phyloP scores from a whole-genome alignment of 768 basidiomycete species.

The Mrakia blollopis region DNA sequence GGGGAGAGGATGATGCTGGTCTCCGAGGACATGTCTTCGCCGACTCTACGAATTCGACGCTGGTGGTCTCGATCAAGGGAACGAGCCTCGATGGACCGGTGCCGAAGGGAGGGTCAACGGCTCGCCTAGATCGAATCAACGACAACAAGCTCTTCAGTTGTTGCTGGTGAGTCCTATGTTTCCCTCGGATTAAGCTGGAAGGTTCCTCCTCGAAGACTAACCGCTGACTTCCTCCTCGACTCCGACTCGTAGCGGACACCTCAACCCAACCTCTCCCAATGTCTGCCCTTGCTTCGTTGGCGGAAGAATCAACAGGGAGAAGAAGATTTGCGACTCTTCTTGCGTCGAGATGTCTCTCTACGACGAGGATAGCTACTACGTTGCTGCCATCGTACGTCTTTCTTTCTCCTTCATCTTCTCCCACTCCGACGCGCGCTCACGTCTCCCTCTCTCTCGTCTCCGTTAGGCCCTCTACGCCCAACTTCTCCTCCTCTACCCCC shows the following conservation, averaged over 20 bases:
- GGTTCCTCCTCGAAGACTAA: not conserved
- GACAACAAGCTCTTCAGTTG: conserved; percentile 30
- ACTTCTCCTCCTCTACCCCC: not conserved
- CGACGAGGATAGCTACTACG: conserved; percentile 22
- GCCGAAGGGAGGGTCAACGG: conserved; percentile 23
- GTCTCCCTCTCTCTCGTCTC: not conserved
- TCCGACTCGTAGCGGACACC: not conserved
- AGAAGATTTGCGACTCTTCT: conserved; percentile 11
- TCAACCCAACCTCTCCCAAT: not conserved
- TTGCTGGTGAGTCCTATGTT: conserved; percentile 4
- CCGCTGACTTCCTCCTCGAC: not conserved
- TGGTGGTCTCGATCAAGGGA: conserved; percentile 31
- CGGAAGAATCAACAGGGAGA: not conserved
- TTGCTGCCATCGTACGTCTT: conserved; percentile 12
- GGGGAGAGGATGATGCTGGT: conserved; percentile 18
- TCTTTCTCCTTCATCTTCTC: not conserved
- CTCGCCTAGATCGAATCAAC: conserved; percentile 22
- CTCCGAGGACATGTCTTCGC: conserved; percentile 30
- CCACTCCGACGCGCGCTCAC: not conserved
- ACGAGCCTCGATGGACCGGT: conserved; percentile 22
- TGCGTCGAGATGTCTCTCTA: conserved; percentile 13
- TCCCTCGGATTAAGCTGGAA: not conserved
- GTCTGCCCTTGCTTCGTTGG: conserved; percentile 21
- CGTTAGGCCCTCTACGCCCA: conserved; percentile 12
- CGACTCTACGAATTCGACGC: conserved; percentile 1